Percentiles rank a stretch among this genome's conserved stretches.
Evolutionary conservation across 345 rosid genomes (phyloP).

Genomic region (Punica granatum): DNA sequence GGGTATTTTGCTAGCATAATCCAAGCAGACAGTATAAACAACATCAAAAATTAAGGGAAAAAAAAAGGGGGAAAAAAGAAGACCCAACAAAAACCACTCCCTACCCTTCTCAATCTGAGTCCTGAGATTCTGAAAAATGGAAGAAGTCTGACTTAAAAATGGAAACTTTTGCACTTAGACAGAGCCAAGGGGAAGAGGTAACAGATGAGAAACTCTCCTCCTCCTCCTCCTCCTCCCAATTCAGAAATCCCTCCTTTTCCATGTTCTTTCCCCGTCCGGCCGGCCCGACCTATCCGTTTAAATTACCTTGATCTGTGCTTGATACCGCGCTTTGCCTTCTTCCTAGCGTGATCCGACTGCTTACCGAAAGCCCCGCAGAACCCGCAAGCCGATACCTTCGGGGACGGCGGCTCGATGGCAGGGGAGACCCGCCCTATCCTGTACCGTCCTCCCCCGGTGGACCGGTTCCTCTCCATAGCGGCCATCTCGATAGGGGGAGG

Average conservation of each 20-base stretch:
- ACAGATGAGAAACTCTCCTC: too few species aligned
- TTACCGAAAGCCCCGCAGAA: slow-evolving; percentile 60
- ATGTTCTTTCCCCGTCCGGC: too few species aligned
- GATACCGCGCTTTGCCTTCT: slow-evolving; percentile 23
- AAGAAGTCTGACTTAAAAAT: too few species aligned
- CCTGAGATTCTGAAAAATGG: too few species aligned
- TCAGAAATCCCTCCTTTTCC: too few species aligned
- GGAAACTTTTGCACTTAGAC: too few species aligned
- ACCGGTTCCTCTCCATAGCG: slow-evolving; percentile 69
- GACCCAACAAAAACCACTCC: neutral
- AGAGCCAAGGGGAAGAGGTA: too few species aligned
- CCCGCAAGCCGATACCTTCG: slow-evolving; percentile 77
- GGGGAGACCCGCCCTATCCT: slow-evolving; percentile 82
- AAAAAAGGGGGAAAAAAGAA: too few species aligned
- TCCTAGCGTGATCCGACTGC: slow-evolving; percentile 38
- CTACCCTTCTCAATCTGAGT: too few species aligned
- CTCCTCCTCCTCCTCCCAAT: too few species aligned
- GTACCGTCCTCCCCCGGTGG: slow-evolving; percentile 70
- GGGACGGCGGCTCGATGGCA: slow-evolving; percentile 90
- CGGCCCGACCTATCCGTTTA: too few species aligned
- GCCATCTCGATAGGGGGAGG: slow-evolving; percentile 3
- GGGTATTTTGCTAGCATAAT: neutral
- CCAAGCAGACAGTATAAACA: neutral
- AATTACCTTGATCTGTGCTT: slow-evolving; percentile 52
- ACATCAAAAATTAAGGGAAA: neutral